Percentiles rank a stretch among this genome's conserved stretches.
Conservation (phyloP, 2,329 filamentous ascomycete genomes). For the Colletotrichum eleusines region DNA sequence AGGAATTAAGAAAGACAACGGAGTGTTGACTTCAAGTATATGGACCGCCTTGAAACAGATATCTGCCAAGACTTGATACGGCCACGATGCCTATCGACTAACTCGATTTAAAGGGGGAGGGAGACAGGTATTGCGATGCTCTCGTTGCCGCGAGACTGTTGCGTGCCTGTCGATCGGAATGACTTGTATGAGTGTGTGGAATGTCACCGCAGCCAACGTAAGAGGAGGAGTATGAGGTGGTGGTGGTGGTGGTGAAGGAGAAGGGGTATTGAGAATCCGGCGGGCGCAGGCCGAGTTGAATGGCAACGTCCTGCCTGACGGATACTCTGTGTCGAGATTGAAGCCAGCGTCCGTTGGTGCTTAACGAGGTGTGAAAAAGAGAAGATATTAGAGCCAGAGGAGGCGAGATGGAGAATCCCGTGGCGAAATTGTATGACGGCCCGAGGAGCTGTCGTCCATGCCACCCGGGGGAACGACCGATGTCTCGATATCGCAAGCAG, state of each 20-base stretch:
- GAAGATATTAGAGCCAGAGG: background rate
- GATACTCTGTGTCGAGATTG: background rate
- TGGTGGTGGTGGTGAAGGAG: no score
- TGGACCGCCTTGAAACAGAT: conserved; percentile 21
- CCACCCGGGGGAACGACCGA: background rate
- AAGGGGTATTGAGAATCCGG: background rate
- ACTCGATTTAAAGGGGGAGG: background rate
- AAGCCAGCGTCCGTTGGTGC: conserved; percentile 1
- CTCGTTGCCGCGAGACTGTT: conserved; percentile 37
- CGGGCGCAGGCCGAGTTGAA: conserved; percentile 16
- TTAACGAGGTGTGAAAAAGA: conserved; percentile 14
- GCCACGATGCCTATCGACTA: background rate
- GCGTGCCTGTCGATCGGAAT: conserved; percentile 33
- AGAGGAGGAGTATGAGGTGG: background rate
- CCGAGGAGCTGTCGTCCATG: conserved; percentile 16
- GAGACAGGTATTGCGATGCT: background rate
- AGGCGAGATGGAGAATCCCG: background rate
- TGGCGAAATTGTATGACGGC: conserved; percentile 27
- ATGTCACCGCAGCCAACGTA: conserved; percentile 27
- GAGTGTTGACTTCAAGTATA: background rate
- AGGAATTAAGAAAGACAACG: conserved; percentile 8
- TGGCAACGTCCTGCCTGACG: conserved; percentile 3
- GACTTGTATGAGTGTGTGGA: conserved; percentile 27
- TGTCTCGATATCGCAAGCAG: no score
- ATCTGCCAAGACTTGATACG: conserved; percentile 8